Conservation (phyloP, 2,329 filamentous ascomycete genomes). For the Seiridium cupressi region DNA sequence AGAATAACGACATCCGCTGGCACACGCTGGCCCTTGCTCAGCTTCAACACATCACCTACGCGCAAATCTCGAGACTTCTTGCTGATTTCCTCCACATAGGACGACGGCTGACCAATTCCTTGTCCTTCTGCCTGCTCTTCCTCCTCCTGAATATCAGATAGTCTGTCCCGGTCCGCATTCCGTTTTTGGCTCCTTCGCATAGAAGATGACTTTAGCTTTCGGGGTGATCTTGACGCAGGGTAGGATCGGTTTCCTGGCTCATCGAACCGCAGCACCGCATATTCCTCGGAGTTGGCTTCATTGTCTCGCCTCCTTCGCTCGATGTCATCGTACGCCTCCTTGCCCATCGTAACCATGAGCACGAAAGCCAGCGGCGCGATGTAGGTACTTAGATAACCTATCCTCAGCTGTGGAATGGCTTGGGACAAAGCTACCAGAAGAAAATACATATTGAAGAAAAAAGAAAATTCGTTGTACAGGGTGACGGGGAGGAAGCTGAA, state of each 20-base stretch:
- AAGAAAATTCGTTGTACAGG: conserved; percentile 97
- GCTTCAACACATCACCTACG: conserved; percentile 92
- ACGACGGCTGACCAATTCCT: conserved; percentile 41
- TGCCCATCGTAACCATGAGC: conserved; percentile 85
- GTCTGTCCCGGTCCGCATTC: conserved; percentile 35
- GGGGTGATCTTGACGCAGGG: conserved; percentile 34
- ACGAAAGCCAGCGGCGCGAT: conserved; percentile 91
- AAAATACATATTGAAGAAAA: conserved; percentile 99
- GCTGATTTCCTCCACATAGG: conserved; percentile 61
- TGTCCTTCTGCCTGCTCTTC: conserved; percentile 52
- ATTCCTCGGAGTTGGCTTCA: conserved; percentile 91
- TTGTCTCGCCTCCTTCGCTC: conserved; percentile 80
- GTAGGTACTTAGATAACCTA: conserved; percentile 94
- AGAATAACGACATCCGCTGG: conserved; percentile 93
- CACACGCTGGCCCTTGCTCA: conserved; percentile 88
- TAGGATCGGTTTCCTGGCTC: conserved; percentile 41
- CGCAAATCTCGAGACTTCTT: conserved; percentile 86
- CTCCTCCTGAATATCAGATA: conserved; percentile 70
- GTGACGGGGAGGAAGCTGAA: conserved; percentile 93
- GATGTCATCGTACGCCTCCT: conserved; percentile 94
- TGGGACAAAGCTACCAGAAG: conserved; percentile 92
- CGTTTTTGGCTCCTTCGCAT: conserved; percentile 37
- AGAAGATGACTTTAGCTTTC: conserved; percentile 45
- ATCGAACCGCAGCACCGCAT: conserved; percentile 73
- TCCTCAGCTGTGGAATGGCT: conserved; percentile 82